Evolutionary conservation across 179 eudicot genomes (phyloP), one percentile per base, ranked within the genome.

Genomic region (Dionaea muscipula): DNA sequence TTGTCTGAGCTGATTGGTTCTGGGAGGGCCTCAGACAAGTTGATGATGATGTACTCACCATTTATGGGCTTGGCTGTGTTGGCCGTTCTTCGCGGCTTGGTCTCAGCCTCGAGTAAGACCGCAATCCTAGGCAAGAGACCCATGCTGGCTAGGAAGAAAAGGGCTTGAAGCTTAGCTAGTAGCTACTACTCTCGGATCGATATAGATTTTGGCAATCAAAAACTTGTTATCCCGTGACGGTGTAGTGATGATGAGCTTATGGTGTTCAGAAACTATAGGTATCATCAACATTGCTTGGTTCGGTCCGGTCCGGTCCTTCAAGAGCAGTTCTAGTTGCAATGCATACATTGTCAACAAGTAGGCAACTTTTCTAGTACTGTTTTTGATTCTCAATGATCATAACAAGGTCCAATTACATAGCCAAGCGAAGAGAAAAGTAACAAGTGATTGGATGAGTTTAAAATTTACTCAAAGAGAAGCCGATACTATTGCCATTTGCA

Each of bases 61-160:
- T 80, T 80, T 53, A 2, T 78, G 65, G 84, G 77, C 25, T 52
- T 78, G 7, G 82, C 80, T 19, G 16, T 71, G 53, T 53, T 83
- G 51, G 81, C 83, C 8, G 26, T 74, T 21, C 49, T 83, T n/a
- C 82, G 86, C 13, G 85, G 91, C 25, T 35, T 78, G 58, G 12
- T 73, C 8, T 56, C 74, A 18, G 51, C 63, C 47, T 60, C 81
- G n/a, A 59, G 75, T 70, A 63, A 51, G 59, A 62, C 68, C 20
- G 28, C 56, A 12, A n/a, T 71, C 38, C 18, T 27, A n/a, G 71
- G 66, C 35, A 78, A 67, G 64, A 71, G 57, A 67, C 47, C 68
- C 21, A 58, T 41, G 1, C 11, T 47, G 45, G 45, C 48, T 17
- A 67, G 85, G 64, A 77, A 80, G 66, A 80, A 80, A 74, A 75